Conservation (phyloP, 1,284 basidiomycete species). For the Anthracocystis setariae region DNA sequence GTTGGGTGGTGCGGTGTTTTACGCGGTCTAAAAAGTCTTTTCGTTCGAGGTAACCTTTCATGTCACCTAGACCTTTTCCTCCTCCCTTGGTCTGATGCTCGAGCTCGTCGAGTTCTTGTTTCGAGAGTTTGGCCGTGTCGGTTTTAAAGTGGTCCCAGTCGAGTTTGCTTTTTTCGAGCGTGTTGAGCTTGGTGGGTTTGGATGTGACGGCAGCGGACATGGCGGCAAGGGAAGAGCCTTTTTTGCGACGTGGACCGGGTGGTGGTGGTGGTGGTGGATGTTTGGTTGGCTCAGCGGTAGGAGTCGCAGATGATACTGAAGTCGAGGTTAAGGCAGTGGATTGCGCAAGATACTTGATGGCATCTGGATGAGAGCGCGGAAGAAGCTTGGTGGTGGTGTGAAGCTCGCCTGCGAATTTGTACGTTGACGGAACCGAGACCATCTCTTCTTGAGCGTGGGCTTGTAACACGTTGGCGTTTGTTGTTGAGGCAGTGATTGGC, state of each 20-base stretch:
- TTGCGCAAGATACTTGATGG: conserved; percentile 42
- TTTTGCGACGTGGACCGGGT: conserved; percentile 42
- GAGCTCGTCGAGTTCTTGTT: conserved; percentile 60
- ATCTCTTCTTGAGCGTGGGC: conserved; percentile 36
- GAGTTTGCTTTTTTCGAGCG: conserved; percentile 65
- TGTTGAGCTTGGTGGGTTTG: conserved; percentile 63
- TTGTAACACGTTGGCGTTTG: not conserved
- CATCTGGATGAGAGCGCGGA: conserved; percentile 53
- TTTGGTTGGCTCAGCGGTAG: not conserved
- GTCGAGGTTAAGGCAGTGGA: not conserved
- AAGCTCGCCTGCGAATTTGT: conserved; percentile 53
- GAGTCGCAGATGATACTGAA: conserved; percentile 6
- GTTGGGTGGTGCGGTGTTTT: conserved; percentile 41
- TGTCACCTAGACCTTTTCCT: conserved; percentile 56
- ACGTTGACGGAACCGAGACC: conserved; percentile 39
- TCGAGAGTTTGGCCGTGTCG: conserved; percentile 35
- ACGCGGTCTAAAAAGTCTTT: conserved; percentile 65
- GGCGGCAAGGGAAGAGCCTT: conserved; percentile 46
- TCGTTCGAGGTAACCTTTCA: conserved; percentile 64
- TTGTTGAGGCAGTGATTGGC: not conserved
- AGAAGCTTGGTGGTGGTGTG: conserved; percentile 28
- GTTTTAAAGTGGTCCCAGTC: conserved; percentile 59
- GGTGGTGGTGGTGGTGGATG: conserved; percentile 4
- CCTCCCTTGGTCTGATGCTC: conserved; percentile 65
- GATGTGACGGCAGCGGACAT: conserved; percentile 35